Conservation (phyloP, 2,329 filamentous ascomycete species). For the Shiraia bambusicola region DNA sequence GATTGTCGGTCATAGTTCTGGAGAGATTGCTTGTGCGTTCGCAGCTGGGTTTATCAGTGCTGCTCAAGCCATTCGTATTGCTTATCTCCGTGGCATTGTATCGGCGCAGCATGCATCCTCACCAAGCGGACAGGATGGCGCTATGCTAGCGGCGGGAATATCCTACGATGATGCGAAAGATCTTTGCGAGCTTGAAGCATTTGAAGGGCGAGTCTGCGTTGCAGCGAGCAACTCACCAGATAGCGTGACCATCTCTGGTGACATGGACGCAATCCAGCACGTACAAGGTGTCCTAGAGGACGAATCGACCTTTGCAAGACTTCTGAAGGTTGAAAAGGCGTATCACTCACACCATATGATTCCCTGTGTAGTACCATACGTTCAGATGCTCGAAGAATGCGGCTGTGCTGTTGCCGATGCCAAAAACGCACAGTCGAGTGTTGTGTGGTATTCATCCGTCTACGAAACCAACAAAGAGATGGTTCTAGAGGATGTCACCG, state of each 20-base stretch:
- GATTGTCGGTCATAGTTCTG: slow-evolving; percentile 26
- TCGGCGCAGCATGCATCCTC: slow-evolving; percentile 4
- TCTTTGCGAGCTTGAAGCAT: slow-evolving; percentile 3
- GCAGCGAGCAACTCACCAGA: slow-evolving; percentile 25
- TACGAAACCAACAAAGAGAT: slow-evolving; percentile 2
- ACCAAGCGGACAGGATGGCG: slow-evolving; percentile 11
- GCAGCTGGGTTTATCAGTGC: slow-evolving; percentile 20
- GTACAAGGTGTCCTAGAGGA: slow-evolving; percentile 5
- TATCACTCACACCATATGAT: slow-evolving; percentile 42
- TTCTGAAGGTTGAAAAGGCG: slow-evolving; percentile 42
- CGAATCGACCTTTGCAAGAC: slow-evolving; percentile 5
- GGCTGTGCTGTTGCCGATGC: not conserved
- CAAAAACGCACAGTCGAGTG: no score
- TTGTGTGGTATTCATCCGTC: not conserved
- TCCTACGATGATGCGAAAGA: not conserved
- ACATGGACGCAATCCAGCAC: slow-evolving; percentile 17
- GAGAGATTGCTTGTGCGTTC: slow-evolving; percentile 30
- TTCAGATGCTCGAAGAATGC: slow-evolving; percentile 4
- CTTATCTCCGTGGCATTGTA: slow-evolving; percentile 27
- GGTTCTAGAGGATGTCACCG: slow-evolving; percentile 12
- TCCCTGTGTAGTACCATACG: slow-evolving; percentile 12
- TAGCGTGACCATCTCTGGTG: slow-evolving; percentile 26
- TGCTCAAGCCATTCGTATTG: slow-evolving; percentile 15
- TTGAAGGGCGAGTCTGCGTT: slow-evolving; percentile 12
- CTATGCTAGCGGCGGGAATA: slow-evolving; percentile 29